Evolutionary conservation across 208 protist species (phyloP), one percentile per base, ranked within the genome.

Genomic region (Acanthamoeba healyi): DNA sequence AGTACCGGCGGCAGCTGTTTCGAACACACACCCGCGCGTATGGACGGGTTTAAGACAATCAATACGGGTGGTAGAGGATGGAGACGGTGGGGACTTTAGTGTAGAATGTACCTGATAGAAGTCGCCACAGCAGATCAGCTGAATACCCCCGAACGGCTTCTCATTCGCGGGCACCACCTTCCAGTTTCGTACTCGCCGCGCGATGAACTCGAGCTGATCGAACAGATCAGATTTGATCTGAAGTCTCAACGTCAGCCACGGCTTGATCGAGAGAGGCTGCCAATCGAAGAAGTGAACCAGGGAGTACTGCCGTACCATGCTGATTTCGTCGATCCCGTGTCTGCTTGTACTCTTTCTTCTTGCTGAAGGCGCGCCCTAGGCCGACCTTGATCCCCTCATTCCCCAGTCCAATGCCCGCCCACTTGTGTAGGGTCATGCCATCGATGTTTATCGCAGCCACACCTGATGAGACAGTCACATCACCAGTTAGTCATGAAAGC

Each of bases 321-420:
- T 96, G 17, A 97, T 82, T 14, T 97, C 96, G 77, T 97, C 96
- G 10, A 97, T 95, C 95, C 24, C 95, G 61, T 2, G 40, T 44
- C 7, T 44, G 14, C 19, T 74, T 3, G 94, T 94, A 95, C 19
- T 72, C 22, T 1, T 92, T n/a, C n/a, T 74, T 67, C 61, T 67
- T 32, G 54, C 42, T 26, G 32, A 81, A 94, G 1, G 86, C 84
- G 24, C 22, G 32, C 10, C 51, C 70, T 5, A 51, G n/a, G 29
- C 24, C 49, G 10, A 46, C 70, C 24, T 38, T 88, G 24, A 61
- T 32, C 14, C 38, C 0, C 15, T 67, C 87, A 36, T 91, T 67
- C n/a, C 82, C 94, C 9, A 95, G n/a, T 3, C 95, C 91, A 24
- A 97, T 95, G 3, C 94, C 95, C 14, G 87, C 84, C 29, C 95